Percentiles rank a stretch among this genome's conserved stretches.
phyloP scores from a whole-genome alignment of 805 yeast genomes.

The Zygoascus biomembranicola region DNA sequence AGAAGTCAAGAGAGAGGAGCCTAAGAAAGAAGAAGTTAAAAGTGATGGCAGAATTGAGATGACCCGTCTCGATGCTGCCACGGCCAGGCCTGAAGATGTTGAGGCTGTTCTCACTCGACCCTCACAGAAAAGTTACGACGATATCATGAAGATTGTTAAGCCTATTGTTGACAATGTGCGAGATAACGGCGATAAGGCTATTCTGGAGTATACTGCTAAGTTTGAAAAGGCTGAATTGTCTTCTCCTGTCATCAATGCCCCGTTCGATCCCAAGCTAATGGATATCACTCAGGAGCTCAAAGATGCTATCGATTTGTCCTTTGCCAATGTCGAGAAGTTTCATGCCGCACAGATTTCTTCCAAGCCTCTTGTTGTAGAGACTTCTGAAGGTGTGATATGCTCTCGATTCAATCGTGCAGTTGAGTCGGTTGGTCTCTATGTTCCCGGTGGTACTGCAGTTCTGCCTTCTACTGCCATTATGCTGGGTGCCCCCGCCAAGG shows the following conservation, averaged over 20 bases:
- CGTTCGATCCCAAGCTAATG: conserved; percentile 75
- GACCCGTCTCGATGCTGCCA: conserved; percentile 39
- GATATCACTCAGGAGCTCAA: conserved; percentile 63
- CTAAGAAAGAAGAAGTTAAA: conserved; percentile 7
- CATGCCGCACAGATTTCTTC: conserved; percentile 69
- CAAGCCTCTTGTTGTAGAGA: conserved; percentile 75
- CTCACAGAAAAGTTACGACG: conserved; percentile 77
- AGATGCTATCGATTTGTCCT: conserved; percentile 81
- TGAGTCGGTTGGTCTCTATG: conserved; percentile 88
- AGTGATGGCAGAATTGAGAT: conserved; percentile 34
- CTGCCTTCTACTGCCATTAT: conserved; percentile 95
- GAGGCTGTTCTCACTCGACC: conserved; percentile 74
- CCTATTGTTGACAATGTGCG: conserved; percentile 82
- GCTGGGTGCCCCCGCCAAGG: conserved; percentile 98
- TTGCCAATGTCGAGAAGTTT: conserved; percentile 81
- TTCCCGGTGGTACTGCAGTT: conserved; percentile 99
- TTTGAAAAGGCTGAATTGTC: conserved; percentile 75
- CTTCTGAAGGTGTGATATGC: conserved; percentile 89
- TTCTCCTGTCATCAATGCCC: conserved; percentile 75
- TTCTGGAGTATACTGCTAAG: conserved; percentile 81
- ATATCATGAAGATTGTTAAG: conserved; percentile 83
- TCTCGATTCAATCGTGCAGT: conserved; percentile 93
- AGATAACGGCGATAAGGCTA: conserved; percentile 73
- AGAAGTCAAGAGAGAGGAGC: conserved; percentile 11
- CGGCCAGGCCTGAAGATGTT: conserved; percentile 39